These are phyloP conservation scores for Eutypa lata DNA, from an alignment of 2,329 filamentous ascomycete species.

Conservation along the genomic window DNA sequence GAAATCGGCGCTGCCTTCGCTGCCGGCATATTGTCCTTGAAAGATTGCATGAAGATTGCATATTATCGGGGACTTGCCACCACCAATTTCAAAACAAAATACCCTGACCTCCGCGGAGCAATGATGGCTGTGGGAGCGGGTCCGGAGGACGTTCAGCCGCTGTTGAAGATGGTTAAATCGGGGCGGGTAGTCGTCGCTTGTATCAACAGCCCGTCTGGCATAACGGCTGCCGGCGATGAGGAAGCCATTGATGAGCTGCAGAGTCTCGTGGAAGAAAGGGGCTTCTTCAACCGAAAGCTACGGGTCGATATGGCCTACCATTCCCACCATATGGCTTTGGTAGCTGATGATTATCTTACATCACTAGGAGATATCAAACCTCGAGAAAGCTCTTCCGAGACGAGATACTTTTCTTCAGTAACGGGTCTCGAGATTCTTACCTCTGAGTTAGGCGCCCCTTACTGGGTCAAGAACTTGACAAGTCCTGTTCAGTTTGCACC, in stretches of 20 bases:
- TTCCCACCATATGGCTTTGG: slow-evolving; percentile 50
- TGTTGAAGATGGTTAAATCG: not conserved
- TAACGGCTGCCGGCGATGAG: slow-evolving; percentile 50
- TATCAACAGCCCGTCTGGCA: slow-evolving; percentile 49
- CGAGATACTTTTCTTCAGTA: slow-evolving; percentile 45
- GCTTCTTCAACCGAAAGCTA: slow-evolving; percentile 45
- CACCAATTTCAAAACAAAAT: not conserved
- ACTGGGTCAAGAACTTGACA: slow-evolving; percentile 45
- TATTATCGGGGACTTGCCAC: not conserved
- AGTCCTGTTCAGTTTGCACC: slow-evolving; percentile 36
- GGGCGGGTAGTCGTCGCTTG: slow-evolving; percentile 33
- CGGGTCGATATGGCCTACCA: slow-evolving; percentile 52
- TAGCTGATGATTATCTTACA: slow-evolving; percentile 44
- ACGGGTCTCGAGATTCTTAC: slow-evolving; percentile 36
- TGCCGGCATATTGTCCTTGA: not conserved
- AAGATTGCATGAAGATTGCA: not conserved
- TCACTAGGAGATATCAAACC: slow-evolving; percentile 28
- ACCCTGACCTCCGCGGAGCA: not conserved
- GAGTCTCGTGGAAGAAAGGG: slow-evolving; percentile 35
- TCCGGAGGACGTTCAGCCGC: not conserved
- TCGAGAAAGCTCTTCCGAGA: slow-evolving; percentile 26
- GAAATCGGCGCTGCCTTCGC: not conserved
- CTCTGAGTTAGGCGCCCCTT: slow-evolving; percentile 33
- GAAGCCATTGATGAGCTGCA: slow-evolving; percentile 41
- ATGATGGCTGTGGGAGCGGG: not conserved